Evolutionary conservation across 495 filamentous ascomycete species (phyloP).

Genomic region (Penicillium cinerascens): DNA sequence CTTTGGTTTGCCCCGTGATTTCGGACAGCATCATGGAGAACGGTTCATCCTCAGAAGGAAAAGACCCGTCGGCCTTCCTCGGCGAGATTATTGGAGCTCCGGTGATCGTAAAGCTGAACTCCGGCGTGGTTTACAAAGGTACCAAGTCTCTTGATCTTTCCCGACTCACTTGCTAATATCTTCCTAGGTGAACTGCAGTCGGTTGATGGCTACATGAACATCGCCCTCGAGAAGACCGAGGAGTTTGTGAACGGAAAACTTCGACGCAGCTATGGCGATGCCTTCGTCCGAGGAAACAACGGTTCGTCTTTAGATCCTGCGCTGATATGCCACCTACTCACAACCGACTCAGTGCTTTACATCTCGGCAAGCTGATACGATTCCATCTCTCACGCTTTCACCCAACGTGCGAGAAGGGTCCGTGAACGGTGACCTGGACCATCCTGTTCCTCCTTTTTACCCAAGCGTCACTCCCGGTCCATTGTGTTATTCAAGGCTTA

Average conservation of each 20-base stretch:
- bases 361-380: constrained; percentile 34
- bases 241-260: constrained; percentile 84
- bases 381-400: background rate
- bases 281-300: constrained; percentile 95
- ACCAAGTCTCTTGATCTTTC: background rate
- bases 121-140: constrained; percentile 95
- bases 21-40: constrained; percentile 64
- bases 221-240: constrained; percentile 89
- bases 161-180: constrained; percentile 2
- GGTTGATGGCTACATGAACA: constrained; percentile 99
- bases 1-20: background rate
- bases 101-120: constrained; percentile 94
- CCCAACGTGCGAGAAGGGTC: background rate
- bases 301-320: constrained; percentile 48
- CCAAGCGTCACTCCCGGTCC: background rate
- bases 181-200: constrained; percentile 82
- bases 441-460: background rate
- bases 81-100: constrained; percentile 87
- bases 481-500: background rate
- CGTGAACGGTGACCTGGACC: background rate
- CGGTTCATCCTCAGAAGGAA: constrained; percentile 61
- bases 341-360: constrained; percentile 32
- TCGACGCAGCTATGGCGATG: constrained; percentile 83
- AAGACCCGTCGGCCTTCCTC: constrained; percentile 87
- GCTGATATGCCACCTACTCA: background rate